Base-by-base conservation (phyloP, 495 filamentous ascomycete species). In the Penicillium lagena region DNA sequence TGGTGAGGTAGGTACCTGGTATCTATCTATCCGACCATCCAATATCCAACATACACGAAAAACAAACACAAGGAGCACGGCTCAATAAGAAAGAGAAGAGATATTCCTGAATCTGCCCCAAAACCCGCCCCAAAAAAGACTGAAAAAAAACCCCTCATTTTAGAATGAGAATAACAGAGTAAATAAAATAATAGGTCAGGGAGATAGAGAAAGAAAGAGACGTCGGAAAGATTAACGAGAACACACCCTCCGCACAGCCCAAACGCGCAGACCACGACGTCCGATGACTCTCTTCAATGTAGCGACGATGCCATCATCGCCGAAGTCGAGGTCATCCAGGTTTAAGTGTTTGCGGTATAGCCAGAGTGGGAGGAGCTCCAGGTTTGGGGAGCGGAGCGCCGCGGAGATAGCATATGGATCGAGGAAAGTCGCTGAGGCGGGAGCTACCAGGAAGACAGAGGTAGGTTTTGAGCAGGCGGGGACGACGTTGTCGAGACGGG, bases 281-380 rank as follows among this genome's bases (percentile, higher is more conserved):
- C 88, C 89, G 36, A 96, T 60, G 9, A 96, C 87, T 45, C 89
- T 68, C 36, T 62, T 62, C 40, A 97, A 51, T 7, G 94, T 96
- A 40, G 72, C 58, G 66, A 81, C 71, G 35, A 98, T 61, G 7
- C 93, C 94, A 43, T 97, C 94, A 32, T 83, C 78, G 0, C 63
- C 88, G 58, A 94, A 87, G 65, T 97, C 90, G 50, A 98, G 57
- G 71, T 97, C 93, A 67, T 98, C 93, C 37, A 97, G 70, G 51
- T 90, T 95, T 17, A 97, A 56, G 64, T 98, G 93, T 37, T 75
- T 73, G 30, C 59, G 69, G 45, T 88, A 79, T 14, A 71, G 73
- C 89, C 89, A 95, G 2, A 90, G 60, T 78, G 78, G 54, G 75
- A 72, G 51, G 81, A 83, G 56, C 27, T 62, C 46, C 12, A 67